Percentiles rank a stretch among this genome's conserved stretches.
These are phyloP conservation scores for Batrachochytrium dendrobatidis DNA, from an alignment of 371 early-diverging fungal species.

Conservation along the genomic window DNA sequence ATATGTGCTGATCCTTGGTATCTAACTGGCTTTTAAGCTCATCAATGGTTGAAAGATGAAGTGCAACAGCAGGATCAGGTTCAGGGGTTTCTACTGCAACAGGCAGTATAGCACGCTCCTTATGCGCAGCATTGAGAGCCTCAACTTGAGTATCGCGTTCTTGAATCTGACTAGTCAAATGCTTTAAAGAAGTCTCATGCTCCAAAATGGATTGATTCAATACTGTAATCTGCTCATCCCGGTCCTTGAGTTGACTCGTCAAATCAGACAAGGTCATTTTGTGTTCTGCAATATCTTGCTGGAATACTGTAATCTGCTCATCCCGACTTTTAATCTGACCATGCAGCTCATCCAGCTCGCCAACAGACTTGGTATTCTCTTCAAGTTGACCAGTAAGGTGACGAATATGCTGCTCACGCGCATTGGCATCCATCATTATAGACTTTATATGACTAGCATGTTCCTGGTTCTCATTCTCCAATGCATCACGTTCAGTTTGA, in stretches of 20 bases:
- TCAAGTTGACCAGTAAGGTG: not conserved
- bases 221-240: not conserved
- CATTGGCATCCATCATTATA: not conserved
- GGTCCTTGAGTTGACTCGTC: slow-evolving; percentile 1
- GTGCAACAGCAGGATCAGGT: too few relatives aligned
- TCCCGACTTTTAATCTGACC: not conserved
- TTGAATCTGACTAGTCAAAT: not conserved
- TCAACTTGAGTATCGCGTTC: slow-evolving; percentile 1
- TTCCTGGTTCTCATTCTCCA: not conserved
- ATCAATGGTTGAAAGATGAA: too few relatives aligned
- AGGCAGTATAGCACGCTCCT: not conserved
- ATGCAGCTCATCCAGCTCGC: not conserved
- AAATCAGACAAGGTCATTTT: too few relatives aligned
- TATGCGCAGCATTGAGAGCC: not conserved
- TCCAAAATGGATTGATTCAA: not conserved
- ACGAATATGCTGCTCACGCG: not conserved
- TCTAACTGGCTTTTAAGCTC: too few relatives aligned
- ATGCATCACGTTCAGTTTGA: not conserved
- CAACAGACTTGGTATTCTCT: not conserved
- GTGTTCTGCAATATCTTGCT: not conserved
- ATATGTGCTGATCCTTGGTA: too few relatives aligned
- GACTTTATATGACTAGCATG: not conserved
- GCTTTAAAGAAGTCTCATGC: not conserved
- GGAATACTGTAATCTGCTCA: not conserved
- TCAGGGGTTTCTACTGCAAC: too few relatives aligned